Conservation (phyloP, 1,284 basidiomycete species). For the Schizophyllum commune region DNA sequence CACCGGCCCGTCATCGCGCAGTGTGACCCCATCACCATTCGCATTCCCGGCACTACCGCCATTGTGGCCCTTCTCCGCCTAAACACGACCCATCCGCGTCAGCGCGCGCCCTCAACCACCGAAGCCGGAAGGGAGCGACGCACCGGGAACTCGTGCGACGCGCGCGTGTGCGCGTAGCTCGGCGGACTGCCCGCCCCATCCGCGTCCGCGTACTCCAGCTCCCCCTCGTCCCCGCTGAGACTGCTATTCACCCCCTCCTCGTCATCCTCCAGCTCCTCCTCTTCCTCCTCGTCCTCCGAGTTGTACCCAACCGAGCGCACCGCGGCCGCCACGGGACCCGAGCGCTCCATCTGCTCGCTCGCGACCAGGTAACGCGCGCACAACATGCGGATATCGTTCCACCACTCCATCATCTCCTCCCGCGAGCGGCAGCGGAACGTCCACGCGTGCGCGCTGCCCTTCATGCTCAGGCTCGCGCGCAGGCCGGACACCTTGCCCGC, state of each 20-base stretch:
- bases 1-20: conserved; percentile 7
- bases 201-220: conserved; percentile 14
- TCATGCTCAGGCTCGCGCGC: conserved; percentile 27
- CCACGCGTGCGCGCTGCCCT: conserved; percentile 64
- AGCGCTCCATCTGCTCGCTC: conserved; percentile 89
- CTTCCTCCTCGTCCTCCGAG: conserved; percentile 12
- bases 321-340: conserved; percentile 89
- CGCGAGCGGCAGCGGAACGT: conserved; percentile 86
- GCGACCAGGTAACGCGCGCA: conserved; percentile 95
- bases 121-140: background rate
- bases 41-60: background rate
- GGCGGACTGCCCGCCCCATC: conserved; percentile 37
- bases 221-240: background rate
- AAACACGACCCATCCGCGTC: conserved; percentile 53
- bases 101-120: conserved; percentile 25
- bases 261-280: conserved; percentile 53
- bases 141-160: background rate
- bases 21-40: conserved; percentile 34
- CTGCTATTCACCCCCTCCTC: conserved; percentile 34
- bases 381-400: conserved; percentile 97
- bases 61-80: conserved; percentile 14
- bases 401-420: conserved; percentile 99
- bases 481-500: conserved; percentile 49
- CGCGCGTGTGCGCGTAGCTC: conserved; percentile 35
- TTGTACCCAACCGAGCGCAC: conserved; percentile 48